These are phyloP conservation scores for Solidago caesia DNA, from an alignment of 129 eudicot species.

Conservation along the genomic window DNA sequence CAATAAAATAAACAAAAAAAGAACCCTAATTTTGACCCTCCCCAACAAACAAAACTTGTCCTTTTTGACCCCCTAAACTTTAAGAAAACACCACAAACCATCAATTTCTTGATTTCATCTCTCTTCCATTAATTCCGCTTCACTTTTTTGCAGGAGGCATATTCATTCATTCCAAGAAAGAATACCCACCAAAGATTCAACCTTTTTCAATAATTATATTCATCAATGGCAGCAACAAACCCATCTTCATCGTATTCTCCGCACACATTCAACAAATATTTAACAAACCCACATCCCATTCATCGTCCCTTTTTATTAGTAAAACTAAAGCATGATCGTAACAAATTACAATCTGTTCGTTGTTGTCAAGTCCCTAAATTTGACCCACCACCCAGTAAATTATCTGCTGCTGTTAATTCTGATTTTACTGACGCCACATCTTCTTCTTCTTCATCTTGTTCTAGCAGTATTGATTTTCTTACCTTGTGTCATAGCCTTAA, in stretches of 20 bases:
- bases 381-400: slow-evolving; percentile 29
- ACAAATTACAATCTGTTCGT: slow-evolving; percentile 39
- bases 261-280: slow-evolving; percentile 16
- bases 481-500: slow-evolving; percentile 82
- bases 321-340: slow-evolving; percentile 40
- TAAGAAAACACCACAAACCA: not conserved
- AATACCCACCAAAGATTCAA: slow-evolving; percentile 17
- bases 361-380: slow-evolving; percentile 46
- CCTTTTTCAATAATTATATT: not conserved
- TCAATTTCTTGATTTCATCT: not conserved
- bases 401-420: slow-evolving; percentile 18
- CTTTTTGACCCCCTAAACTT: not conserved
- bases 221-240: slow-evolving; percentile 51
- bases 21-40: too few species aligned
- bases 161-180: slow-evolving; percentile 15
- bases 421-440: slow-evolving; percentile 31
- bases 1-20: too few species aligned
- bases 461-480: slow-evolving; percentile 75
- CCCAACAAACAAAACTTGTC: too few species aligned
- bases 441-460: slow-evolving; percentile 40
- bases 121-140: slow-evolving; percentile 13
- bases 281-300: slow-evolving; percentile 26
- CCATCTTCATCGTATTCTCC: slow-evolving; percentile 35
- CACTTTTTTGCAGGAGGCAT: slow-evolving; percentile 19
- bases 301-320: slow-evolving; percentile 29